A percentile compares a stretch with the other conserved stretches of the same genome.
These are phyloP conservation scores for Eucalyptus shirleyi DNA, from an alignment of 345 rosid species.

Conservation along the genomic window DNA sequence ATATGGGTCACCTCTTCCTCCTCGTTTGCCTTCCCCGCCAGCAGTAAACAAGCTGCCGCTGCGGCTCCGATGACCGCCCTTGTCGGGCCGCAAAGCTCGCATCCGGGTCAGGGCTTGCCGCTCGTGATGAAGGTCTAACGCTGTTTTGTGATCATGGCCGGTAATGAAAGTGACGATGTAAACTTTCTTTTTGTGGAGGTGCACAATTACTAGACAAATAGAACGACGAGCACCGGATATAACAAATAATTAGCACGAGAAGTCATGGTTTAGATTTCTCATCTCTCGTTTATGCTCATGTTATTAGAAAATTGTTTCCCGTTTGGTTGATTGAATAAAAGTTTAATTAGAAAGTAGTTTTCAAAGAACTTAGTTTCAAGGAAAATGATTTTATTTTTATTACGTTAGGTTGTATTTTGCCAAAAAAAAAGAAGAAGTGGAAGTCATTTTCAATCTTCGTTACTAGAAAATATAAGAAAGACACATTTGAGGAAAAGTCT, in stretches of 20 bases:
- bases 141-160: neutral
- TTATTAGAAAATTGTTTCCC: neutral
- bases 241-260: neutral
- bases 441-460: accelerated
- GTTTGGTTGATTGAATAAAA: neutral
- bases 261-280: neutral
- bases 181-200: neutral
- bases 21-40: neutral
- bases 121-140: neutral
- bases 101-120: neutral
- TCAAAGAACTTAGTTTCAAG: neutral
- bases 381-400: neutral
- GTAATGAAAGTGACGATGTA: neutral
- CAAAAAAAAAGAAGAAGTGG: accelerated
- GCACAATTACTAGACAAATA: neutral
- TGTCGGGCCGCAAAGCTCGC: neutral
- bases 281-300: neutral
- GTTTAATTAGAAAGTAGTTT: neutral
- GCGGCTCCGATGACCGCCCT: neutral
- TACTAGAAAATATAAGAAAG: neutral
- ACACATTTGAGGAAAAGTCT: neutral
- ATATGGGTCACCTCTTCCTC: neutral
- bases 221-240: neutral
- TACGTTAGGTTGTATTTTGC: neutral
- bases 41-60: neutral